These are phyloP conservation scores for Myriosclerotinia duriaeana DNA, from an alignment of 2,329 filamentous ascomycete genomes.

Conservation along the genomic window DNA sequence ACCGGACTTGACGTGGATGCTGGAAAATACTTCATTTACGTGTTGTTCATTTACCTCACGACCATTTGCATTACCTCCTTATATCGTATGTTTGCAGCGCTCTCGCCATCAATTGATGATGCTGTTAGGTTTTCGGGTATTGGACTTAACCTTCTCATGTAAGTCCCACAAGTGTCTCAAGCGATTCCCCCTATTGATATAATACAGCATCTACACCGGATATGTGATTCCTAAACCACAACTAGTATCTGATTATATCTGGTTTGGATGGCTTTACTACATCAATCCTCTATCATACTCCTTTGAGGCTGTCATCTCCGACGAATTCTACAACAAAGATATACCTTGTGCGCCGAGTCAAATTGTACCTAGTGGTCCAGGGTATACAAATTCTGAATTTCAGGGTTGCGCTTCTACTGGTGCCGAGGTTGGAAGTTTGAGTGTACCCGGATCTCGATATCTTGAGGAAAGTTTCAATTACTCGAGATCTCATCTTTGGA, in stretches of 20 bases:
- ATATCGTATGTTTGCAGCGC: conserved; percentile 66
- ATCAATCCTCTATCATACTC: conserved; percentile 53
- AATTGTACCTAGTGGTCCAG: conserved; percentile 59
- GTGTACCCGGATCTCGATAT: conserved; percentile 56
- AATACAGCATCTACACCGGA: conserved; percentile 55
- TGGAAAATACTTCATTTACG: conserved; percentile 65
- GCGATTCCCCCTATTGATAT: conserved; percentile 2
- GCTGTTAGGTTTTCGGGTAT: conserved; percentile 65
- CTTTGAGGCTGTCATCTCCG: conserved; percentile 63
- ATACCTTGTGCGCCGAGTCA: conserved; percentile 59
- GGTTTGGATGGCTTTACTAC: conserved; percentile 61
- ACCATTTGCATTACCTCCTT: conserved; percentile 63
- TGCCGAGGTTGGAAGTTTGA: conserved; percentile 50
- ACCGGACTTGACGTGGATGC: conserved; percentile 56
- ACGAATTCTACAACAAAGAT: conserved; percentile 57
- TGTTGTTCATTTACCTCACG: conserved; percentile 62
- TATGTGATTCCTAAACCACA: conserved; percentile 67
- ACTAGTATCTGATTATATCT: conserved; percentile 58
- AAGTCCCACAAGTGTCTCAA: conserved; percentile 5
- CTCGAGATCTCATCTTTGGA: conserved; percentile 58
- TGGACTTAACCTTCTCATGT: conserved; percentile 58
- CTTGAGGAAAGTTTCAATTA: conserved; percentile 56
- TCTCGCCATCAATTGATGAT: conserved; percentile 64
- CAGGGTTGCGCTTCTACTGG: conserved; percentile 64
- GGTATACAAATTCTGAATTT: conserved; percentile 50